Percentiles rank a stretch among this genome's conserved stretches.
Conservation (phyloP, 805 yeast genomes). For the Starmerella lactis-condensi region DNA sequence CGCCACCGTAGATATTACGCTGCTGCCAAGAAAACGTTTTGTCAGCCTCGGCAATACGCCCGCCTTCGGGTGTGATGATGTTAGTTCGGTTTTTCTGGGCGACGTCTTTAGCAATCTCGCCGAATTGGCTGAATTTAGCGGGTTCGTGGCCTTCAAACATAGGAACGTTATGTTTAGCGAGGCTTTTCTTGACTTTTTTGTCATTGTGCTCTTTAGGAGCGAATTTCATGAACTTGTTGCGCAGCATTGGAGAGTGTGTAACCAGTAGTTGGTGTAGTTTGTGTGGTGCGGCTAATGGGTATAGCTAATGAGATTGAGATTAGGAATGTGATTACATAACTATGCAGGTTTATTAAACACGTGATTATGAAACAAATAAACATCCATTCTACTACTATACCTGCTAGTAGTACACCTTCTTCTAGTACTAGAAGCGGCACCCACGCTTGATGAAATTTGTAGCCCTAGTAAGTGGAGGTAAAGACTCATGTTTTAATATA, state of each 20-base stretch:
- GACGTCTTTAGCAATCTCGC: conserved; percentile 31
- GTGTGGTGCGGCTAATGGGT: neutral
- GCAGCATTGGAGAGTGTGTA: conserved; percentile 14
- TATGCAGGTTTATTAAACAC: too few relatives aligned
- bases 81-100: conserved; percentile 14
- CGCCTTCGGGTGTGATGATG: conserved; percentile 11
- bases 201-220: conserved; percentile 32
- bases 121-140: conserved; percentile 36
- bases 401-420: too few relatives aligned
- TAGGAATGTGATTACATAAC: too few relatives aligned
- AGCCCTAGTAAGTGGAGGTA: conserved; percentile 87
- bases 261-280: neutral
- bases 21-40: conserved; percentile 15
- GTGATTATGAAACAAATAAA: too few relatives aligned
- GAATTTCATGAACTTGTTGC: conserved; percentile 27
- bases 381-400: too few relatives aligned
- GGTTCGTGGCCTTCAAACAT: conserved; percentile 26
- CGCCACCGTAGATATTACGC: conserved; percentile 14
- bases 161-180: conserved; percentile 28
- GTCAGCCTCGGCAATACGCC: conserved; percentile 11
- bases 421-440: too few relatives aligned
- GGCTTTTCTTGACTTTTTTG: conserved; percentile 27
- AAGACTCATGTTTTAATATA: conserved; percentile 82
- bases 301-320: too few relatives aligned
- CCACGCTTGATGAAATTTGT: conserved; percentile 79